Evolutionary conservation across 2,329 filamentous ascomycete species (phyloP).

Genomic region (Paecilomyces formosus): DNA sequence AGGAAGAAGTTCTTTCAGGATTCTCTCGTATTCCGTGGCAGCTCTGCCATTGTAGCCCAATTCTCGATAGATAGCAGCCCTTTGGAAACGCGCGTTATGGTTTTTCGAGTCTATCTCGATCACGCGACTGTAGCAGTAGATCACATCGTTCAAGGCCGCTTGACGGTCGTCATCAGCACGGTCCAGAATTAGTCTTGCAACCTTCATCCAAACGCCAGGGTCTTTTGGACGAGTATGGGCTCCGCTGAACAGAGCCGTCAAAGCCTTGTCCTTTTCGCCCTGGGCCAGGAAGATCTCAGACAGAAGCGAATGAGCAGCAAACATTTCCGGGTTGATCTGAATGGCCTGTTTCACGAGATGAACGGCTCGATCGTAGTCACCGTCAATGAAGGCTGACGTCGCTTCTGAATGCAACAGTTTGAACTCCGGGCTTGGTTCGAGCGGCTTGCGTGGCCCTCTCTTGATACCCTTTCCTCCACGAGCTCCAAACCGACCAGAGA

Average conservation of each 20-base stretch:
- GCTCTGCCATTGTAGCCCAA: constrained; percentile 40
- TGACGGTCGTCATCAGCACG: constrained; percentile 38
- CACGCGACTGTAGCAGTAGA: constrained; percentile 48
- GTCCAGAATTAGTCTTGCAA: constrained; percentile 49
- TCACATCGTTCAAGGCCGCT: constrained; percentile 39
- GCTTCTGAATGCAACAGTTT: constrained; percentile 40
- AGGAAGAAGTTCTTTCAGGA: constrained; percentile 47
- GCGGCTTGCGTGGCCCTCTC: constrained; percentile 37
- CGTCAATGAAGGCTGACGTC: constrained; percentile 42
- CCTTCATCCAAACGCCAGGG: constrained; percentile 49
- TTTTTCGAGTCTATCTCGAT: constrained; percentile 46
- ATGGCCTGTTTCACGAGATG: constrained; percentile 42
- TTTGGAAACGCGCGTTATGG: constrained; percentile 47
- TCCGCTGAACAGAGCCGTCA: constrained; percentile 50
- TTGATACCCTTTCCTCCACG: constrained; percentile 39
- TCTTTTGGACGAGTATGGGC: constrained; percentile 51
- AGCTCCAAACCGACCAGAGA: constrained; percentile 29
- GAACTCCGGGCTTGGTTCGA: constrained; percentile 43
- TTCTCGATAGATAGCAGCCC: constrained; percentile 50
- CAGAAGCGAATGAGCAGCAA: constrained; percentile 52
- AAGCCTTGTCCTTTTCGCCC: constrained; percentile 50
- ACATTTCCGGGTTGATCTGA: constrained; percentile 54
- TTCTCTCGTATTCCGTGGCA: constrained; percentile 45
- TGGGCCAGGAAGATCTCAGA: constrained; percentile 51
- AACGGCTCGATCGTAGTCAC: constrained; percentile 38